Conservation (phyloP, 805 yeast genomes). For the Myxozyma sirexii region DNA sequence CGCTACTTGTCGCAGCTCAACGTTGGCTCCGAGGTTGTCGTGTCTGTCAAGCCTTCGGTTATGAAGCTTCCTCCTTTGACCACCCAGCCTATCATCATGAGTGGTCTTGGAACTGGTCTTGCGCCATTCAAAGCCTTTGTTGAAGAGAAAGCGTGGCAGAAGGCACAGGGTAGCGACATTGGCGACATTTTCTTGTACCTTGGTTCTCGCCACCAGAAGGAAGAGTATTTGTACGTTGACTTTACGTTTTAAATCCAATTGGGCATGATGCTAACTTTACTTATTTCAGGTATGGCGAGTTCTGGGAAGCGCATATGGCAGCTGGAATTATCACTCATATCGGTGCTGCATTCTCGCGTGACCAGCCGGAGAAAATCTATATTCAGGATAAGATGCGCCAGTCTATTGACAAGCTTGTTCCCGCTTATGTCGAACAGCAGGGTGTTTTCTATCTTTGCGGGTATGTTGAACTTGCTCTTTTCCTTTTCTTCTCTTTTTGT, state of each 20-base stretch:
- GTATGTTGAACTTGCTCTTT: slow-evolving; percentile 4
- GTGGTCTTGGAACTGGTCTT: slow-evolving; percentile 96
- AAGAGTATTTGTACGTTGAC: slow-evolving; percentile 67
- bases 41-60: slow-evolving; percentile 93
- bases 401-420: slow-evolving; percentile 68
- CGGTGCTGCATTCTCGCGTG: slow-evolving; percentile 98
- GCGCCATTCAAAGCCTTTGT: slow-evolving; percentile 98
- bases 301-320: slow-evolving; percentile 94
- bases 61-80: slow-evolving; percentile 92
- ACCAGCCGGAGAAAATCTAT: slow-evolving; percentile 90
- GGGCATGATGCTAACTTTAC: background rate
- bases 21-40: slow-evolving; percentile 84
- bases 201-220: slow-evolving; percentile 94
- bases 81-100: slow-evolving; percentile 90
- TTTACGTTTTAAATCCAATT: background rate
- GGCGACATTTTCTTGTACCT: slow-evolving; percentile 85
- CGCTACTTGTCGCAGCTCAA: slow-evolving; percentile 78
- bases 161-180: slow-evolving; percentile 81
- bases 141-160: slow-evolving; percentile 93
- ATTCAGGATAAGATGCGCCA: slow-evolving; percentile 92
- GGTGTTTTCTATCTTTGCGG: slow-evolving; percentile 95
- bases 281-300: slow-evolving; percentile 68
- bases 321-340: slow-evolving; percentile 91
- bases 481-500: background rate
- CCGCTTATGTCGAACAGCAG: slow-evolving; percentile 72